These are phyloP conservation scores for Hebeloma cylindrosporum DNA, from an alignment of 768 basidiomycete genomes.

Conservation along the genomic window DNA sequence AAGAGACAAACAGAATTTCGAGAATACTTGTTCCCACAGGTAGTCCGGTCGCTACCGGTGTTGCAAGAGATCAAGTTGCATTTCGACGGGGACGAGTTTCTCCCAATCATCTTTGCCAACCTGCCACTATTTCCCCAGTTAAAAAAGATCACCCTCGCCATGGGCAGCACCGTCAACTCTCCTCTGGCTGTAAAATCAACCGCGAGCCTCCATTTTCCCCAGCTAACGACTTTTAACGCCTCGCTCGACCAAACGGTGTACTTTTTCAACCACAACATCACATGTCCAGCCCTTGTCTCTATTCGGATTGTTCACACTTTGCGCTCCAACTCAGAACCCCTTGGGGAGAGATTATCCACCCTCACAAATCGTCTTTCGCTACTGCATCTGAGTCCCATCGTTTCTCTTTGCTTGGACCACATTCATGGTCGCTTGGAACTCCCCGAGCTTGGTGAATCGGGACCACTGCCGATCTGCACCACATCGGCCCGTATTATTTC, in stretches of 20 bases:
- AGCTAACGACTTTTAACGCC: constrained; percentile 12
- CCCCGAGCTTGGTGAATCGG: too few species aligned
- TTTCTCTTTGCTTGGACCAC: too few species aligned
- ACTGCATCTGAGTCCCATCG: neutral
- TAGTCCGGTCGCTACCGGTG: constrained; percentile 9
- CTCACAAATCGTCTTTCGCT: constrained; percentile 4
- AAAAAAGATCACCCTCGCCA: constrained; percentile 1
- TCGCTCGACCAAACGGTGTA: constrained; percentile 14
- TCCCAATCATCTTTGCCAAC: neutral
- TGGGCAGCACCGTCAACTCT: neutral
- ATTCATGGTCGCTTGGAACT: too few species aligned
- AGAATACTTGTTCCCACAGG: constrained; percentile 10
- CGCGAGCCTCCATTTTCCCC: neutral
- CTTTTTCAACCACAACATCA: constrained; percentile 2
- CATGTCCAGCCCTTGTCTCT: neutral
- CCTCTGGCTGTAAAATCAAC: neutral
- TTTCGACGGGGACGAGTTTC: constrained; percentile 1
- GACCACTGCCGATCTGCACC: too few species aligned
- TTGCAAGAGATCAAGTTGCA: constrained; percentile 7
- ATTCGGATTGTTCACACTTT: neutral
- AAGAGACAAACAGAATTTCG: constrained; percentile 11
- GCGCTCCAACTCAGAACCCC: neutral
- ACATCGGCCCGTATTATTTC: neutral
- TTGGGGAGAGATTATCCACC: neutral
- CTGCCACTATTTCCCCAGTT: constrained; percentile 5